Base-by-base conservation (phyloP, 352 stramenopile species). In the Pythium sp. region DNA sequence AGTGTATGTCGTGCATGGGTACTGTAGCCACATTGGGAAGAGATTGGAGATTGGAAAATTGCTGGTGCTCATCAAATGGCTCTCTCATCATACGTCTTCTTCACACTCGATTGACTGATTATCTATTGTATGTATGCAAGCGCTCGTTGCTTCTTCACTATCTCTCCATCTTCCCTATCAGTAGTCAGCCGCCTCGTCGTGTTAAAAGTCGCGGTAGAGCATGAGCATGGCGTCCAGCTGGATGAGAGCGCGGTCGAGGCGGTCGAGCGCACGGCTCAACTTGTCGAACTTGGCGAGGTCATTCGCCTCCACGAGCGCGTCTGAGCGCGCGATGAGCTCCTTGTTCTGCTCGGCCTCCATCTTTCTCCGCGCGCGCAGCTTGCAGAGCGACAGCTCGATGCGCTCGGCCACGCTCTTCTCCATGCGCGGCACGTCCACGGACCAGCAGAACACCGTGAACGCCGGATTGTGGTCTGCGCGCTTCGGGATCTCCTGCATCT, bases 381-480 rank as follows among this genome's bases (percentile, higher is more conserved):
- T 85, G 58, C 79, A 84, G n/a, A 94, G 67, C 69, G 89, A 86
- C 26, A 88, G 77, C 64, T 93, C 78, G 22, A 93, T 72, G 47
- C 83, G 85, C 72, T 89, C 81, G n/a, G 76, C 58, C 49, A 96
- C 77, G 49, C 76, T 76, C 34, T 66, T 57, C 49, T 93, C 84
- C 77, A 94, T 86, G 47, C 81, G 73, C 22, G 74, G 78, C 58
- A 89, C 78, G 66, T 96, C 82, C 30, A 95, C 82, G 0, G 86
- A 94, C 89, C 89, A 96, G 69, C 80, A 93, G 67, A 89, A 96
- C 54, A 96, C 75, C 15, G 89, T 96, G 67, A 92, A 94, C 54
- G 87, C 86, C n/a, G 89, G 89, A 65, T 94, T 96, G 65, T 96
- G 89, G 69, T 96, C 89, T 8, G 86, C 85, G 24, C 89, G 87